Conservation (phyloP, 108 stramenopile species). For the Conticribra guillardii region DNA sequence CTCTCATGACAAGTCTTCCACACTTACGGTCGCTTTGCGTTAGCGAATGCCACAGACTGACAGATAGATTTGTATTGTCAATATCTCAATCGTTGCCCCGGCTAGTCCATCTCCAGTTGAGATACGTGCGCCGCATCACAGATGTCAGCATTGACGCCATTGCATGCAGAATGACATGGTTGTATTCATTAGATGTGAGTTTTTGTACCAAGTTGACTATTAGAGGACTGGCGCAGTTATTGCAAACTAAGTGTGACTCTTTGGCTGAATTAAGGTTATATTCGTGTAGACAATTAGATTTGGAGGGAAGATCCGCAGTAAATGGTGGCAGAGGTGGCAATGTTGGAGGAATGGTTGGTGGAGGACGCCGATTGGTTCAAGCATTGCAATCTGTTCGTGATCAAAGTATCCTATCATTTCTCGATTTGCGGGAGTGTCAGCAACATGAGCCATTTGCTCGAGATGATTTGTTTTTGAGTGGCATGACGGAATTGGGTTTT, state of each 20-base stretch:
- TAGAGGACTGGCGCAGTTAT: constrained; percentile 32
- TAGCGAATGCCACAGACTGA: constrained; percentile 70
- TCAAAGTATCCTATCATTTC: constrained; percentile 29
- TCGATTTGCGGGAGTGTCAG: constrained; percentile 53
- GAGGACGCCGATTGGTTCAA: constrained; percentile 44
- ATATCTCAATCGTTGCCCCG: constrained; percentile 35
- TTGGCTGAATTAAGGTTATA: constrained; percentile 60
- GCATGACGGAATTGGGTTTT: constrained; percentile 50
- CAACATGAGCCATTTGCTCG: constrained; percentile 15
- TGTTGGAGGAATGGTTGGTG: constrained; percentile 21
- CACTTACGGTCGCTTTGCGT: constrained; percentile 61
- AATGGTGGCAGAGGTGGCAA: constrained; percentile 5
- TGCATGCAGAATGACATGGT: constrained; percentile 34
- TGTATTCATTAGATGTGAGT: constrained; percentile 69
- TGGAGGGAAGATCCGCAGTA: constrained; percentile 4
- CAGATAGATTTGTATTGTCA: constrained; percentile 57
- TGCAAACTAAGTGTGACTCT: constrained; percentile 32
- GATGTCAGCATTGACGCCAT: constrained; percentile 55
- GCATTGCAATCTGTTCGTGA: constrained; percentile 36
- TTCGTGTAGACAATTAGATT: constrained; percentile 36
- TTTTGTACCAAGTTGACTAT: constrained; percentile 66
- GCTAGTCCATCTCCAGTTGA: constrained; percentile 52
- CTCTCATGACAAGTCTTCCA: constrained; percentile 29
- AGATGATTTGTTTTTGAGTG: constrained; percentile 42
- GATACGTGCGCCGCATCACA: constrained; percentile 59